These are phyloP conservation scores for Gossypium australe DNA, from an alignment of 345 rosid genomes.

Conservation along the genomic window DNA sequence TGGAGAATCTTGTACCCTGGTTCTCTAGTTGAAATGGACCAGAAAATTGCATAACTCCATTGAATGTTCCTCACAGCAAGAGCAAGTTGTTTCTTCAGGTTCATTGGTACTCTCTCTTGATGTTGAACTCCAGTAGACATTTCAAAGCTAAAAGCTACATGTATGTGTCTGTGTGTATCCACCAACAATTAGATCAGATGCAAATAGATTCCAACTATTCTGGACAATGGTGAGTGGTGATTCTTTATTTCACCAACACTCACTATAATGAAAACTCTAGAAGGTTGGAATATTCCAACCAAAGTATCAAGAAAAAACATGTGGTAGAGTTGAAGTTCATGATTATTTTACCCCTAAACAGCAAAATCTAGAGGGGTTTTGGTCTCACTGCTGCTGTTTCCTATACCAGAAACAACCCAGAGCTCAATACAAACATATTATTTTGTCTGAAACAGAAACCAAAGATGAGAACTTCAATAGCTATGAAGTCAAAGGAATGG, in stretches of 20 bases:
- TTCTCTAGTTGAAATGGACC: constrained; percentile 73
- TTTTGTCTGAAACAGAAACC: background rate
- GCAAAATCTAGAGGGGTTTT: background rate
- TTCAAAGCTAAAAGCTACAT: background rate
- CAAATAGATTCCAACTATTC: constrained; percentile 6
- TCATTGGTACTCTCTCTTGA: constrained; percentile 40
- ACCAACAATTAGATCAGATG: constrained; percentile 11
- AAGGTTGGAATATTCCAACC: constrained; percentile 5
- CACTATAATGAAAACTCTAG: background rate
- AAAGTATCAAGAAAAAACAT: constrained; percentile 3
- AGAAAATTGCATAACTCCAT: constrained; percentile 93
- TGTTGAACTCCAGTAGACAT: constrained; percentile 31
- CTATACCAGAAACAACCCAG: constrained; percentile 9
- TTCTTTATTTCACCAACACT: background rate
- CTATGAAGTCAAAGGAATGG: background rate
- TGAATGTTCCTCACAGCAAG: constrained; percentile 75
- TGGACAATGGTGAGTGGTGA: background rate
- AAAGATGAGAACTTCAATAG: background rate
- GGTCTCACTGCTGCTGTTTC: background rate
- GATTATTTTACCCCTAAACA: background rate
- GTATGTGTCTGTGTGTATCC: background rate
- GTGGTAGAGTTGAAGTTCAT: constrained; percentile 9
- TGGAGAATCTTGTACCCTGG: constrained; percentile 54
- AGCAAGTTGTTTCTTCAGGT: constrained; percentile 72
- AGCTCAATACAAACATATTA: constrained; percentile 3